These are phyloP conservation scores for Yamadazyma scolyti DNA, from an alignment of 805 yeast genomes.

Conservation along the genomic window DNA sequence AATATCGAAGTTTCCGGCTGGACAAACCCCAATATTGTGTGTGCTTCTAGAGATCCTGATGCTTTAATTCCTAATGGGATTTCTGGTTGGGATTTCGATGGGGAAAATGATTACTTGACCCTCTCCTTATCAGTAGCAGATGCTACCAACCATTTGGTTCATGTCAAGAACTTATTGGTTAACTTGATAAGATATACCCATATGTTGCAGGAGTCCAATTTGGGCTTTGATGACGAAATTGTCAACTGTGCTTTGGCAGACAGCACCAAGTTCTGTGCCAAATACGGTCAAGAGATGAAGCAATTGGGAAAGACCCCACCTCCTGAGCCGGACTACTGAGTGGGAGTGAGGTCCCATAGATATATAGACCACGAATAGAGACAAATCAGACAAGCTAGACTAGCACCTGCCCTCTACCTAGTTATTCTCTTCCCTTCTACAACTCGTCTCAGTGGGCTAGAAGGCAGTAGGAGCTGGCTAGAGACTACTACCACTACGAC, in stretches of 20 bases:
- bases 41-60: conserved; percentile 23
- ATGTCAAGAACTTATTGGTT: conserved; percentile 28
- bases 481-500: too few species aligned
- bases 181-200: conserved; percentile 13
- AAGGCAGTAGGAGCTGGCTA: too few species aligned
- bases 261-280: conserved; percentile 23
- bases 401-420: too few species aligned
- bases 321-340: conserved; percentile 11
- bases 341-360: too few species aligned
- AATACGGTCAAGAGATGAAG: conserved; percentile 19
- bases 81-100: conserved; percentile 19
- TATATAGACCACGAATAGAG: too few species aligned
- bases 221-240: conserved; percentile 19
- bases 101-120: conserved; percentile 24
- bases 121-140: conserved; percentile 36
- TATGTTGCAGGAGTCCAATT: conserved; percentile 4
- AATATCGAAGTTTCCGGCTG: conserved; percentile 27
- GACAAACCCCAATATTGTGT: conserved; percentile 21
- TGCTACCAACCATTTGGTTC: conserved; percentile 29
- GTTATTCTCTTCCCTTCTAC: too few species aligned
- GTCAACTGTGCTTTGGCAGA: conserved; percentile 26
- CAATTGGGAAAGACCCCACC: conserved; percentile 10
- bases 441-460: too few species aligned
- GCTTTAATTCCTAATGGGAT: conserved; percentile 35
- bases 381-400: too few species aligned